Evolutionary conservation across 345 rosid genomes (phyloP).

Genomic region (Arabis alpina): DNA sequence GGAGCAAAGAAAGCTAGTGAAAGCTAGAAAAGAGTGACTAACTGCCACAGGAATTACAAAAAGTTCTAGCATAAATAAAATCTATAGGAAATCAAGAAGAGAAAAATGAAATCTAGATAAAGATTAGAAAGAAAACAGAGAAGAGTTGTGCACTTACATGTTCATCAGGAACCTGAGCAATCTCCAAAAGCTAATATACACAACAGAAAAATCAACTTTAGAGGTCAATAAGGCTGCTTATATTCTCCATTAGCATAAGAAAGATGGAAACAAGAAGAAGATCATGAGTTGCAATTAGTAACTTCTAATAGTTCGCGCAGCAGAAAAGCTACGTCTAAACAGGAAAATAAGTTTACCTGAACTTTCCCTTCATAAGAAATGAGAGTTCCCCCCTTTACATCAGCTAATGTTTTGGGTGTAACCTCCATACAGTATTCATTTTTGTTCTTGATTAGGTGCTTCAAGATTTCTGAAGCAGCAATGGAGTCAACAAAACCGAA

Average conservation of each 20-base stretch:
- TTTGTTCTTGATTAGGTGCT: slow-evolving; percentile 81
- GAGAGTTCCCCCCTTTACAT: slow-evolving; percentile 97
- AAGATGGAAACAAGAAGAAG: slow-evolving; percentile 6
- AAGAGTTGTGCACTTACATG: slow-evolving; percentile 63
- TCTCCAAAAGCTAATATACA: slow-evolving; percentile 81
- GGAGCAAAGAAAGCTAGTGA: no score
- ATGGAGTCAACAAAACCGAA: slow-evolving; percentile 37
- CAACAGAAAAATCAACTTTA: not conserved
- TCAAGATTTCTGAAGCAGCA: slow-evolving; percentile 74
- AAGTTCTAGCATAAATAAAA: no score
- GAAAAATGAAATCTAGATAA: no score
- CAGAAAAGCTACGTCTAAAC: not conserved
- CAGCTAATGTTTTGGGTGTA: slow-evolving; percentile 97
- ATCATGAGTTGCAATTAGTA: slow-evolving; percentile 17
- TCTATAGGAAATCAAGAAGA: no score
- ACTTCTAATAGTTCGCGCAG: no score
- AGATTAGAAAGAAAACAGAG: no score
- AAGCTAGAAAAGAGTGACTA: no score
- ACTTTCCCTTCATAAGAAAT: slow-evolving; percentile 97
- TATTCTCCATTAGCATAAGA: slow-evolving; percentile 19
- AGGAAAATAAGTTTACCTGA: slow-evolving; percentile 55
- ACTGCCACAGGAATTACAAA: no score
- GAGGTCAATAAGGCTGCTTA: slow-evolving; percentile 9
- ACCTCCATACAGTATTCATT: slow-evolving; percentile 92
- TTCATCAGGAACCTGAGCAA: slow-evolving; percentile 96